Evolutionary conservation across 768 basidiomycete genomes (phyloP), one percentile per base, ranked within the genome.

Genomic region (Xerocomellus intermedius): DNA sequence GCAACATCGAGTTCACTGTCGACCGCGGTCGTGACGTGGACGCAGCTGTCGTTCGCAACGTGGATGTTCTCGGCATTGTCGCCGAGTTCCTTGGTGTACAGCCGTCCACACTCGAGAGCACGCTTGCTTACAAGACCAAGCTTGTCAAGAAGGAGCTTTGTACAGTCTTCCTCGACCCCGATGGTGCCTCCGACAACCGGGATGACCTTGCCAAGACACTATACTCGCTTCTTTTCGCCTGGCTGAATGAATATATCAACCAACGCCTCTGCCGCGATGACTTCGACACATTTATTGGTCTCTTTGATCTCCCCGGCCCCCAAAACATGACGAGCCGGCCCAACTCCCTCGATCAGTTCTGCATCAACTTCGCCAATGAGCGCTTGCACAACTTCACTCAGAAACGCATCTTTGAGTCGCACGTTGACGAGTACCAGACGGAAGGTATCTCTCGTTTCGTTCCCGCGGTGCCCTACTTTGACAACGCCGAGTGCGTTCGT

Each of bases 161-260:
- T 71, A 97, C 94, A 0, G 87, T 97, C 26, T 97, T 98, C 75
- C 82, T 98, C 42, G 95, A 98, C 67, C 86, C 91, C 0, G 95
- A 98, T 66, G 91, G 91, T 50, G 93, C 96, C 2, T 87, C 91
- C 0, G 87, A 90, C 64, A 97, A 98, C 62, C 79, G 95, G 42
- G 96, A 98, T 66, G 93, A 96, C 69, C 85, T 99, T 36, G 92
- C 95, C 19, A 89, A 94, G 69, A 89, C 91, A 0, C 80, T 98
- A 0, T 98, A 98, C 69, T 93, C 94, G 5, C 82, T 99, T 3
- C 81, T 98, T 19, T 98, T 98, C 64, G 86, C 92, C 3, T 98
- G 95, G 95, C 73, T 98, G 55, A 96, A 95, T 69, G 97, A 98
- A 67, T 83, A 92, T 67, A 87, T 98, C 77, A 98, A 98, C 69